phyloP scores from a whole-genome alignment of 2,329 filamentous ascomycete species.

The Alternaria sp. region DNA sequence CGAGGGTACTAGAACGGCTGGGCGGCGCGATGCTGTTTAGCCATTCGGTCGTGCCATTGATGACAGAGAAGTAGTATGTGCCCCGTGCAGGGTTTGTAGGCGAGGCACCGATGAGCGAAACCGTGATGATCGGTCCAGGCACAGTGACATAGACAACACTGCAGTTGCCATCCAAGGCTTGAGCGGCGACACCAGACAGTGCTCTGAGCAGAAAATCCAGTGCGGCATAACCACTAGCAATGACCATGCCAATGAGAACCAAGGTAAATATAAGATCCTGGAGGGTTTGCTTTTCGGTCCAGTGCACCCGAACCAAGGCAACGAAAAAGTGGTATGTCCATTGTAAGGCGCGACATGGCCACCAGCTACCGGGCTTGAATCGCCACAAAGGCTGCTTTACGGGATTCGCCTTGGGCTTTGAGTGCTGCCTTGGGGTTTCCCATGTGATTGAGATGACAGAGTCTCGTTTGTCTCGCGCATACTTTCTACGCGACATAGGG shows the following conservation, averaged over 20 bases:
- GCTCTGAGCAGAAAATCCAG: conserved; percentile 34
- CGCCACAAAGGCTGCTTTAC: neutral
- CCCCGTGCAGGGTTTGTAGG: conserved; percentile 37
- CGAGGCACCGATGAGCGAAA: conserved; percentile 40
- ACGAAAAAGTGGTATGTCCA: conserved; percentile 22
- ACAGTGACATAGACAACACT: conserved; percentile 47
- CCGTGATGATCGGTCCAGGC: conserved; percentile 45
- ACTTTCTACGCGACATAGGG: neutral
- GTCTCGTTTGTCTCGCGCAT: conserved; percentile 17
- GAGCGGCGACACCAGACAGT: conserved; percentile 36
- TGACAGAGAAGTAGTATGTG: conserved; percentile 48
- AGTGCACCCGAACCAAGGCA: conserved; percentile 21
- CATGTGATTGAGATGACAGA: conserved; percentile 23
- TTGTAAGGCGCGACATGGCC: conserved; percentile 33
- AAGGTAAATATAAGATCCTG: conserved; percentile 31
- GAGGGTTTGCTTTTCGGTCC: conserved; percentile 11
- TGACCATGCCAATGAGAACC: conserved; percentile 13
- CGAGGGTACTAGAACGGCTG: conserved; percentile 25
- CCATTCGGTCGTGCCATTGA: conserved; percentile 47
- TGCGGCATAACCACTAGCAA: conserved; percentile 30
- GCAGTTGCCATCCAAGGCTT: conserved; percentile 36
- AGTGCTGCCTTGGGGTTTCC: neutral
- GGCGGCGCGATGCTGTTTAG: conserved; percentile 42
- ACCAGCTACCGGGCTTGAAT: conserved; percentile 23
- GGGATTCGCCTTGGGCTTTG: neutral